These are phyloP conservation scores for Pythium dissimile DNA, from an alignment of 352 stramenopile genomes.

Conservation along the genomic window DNA sequence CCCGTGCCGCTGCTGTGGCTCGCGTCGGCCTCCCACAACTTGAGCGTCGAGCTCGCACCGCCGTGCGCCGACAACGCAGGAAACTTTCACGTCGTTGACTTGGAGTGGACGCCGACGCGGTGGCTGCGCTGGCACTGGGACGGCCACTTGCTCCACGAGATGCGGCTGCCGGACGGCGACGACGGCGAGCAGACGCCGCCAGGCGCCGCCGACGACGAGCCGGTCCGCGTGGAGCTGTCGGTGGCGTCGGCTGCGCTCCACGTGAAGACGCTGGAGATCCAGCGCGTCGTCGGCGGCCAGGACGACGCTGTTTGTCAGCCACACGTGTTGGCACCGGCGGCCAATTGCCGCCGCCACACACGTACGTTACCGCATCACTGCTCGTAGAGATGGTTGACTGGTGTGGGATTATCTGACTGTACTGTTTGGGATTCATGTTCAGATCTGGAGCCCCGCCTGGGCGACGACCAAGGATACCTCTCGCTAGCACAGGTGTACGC, in stretches of 20 bases:
- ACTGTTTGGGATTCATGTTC: not conserved
- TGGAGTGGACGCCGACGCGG: slow-evolving; percentile 17
- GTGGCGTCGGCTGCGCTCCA: not conserved
- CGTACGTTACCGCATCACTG: slow-evolving; percentile 7
- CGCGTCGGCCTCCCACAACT: not conserved
- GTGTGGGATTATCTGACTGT: not conserved
- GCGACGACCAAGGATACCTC: slow-evolving; percentile 58
- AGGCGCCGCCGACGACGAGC: not conserved
- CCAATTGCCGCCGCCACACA: slow-evolving; percentile 21
- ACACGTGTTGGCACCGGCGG: slow-evolving; percentile 2
- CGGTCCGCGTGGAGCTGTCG: slow-evolving; percentile 4
- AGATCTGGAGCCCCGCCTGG: slow-evolving; percentile 39
- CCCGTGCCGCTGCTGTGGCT: slow-evolving; percentile 3
- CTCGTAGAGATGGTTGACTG: too few relatives aligned
- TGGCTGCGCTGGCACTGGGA: slow-evolving; percentile 26
- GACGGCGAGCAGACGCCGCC: not conserved
- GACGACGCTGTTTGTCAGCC: slow-evolving; percentile 3
- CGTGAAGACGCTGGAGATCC: slow-evolving; percentile 19
- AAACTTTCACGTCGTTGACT: slow-evolving; percentile 18
- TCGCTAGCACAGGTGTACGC: slow-evolving; percentile 56
- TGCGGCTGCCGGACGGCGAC: not conserved
- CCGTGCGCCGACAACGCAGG: slow-evolving; percentile 1
- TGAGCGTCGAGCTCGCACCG: slow-evolving; percentile 8
- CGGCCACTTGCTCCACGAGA: slow-evolving; percentile 18
- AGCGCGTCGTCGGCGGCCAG: slow-evolving; percentile 11